These are phyloP conservation scores for Eucalyptus sp. DNA, from an alignment of 345 rosid species.

Conservation along the genomic window DNA sequence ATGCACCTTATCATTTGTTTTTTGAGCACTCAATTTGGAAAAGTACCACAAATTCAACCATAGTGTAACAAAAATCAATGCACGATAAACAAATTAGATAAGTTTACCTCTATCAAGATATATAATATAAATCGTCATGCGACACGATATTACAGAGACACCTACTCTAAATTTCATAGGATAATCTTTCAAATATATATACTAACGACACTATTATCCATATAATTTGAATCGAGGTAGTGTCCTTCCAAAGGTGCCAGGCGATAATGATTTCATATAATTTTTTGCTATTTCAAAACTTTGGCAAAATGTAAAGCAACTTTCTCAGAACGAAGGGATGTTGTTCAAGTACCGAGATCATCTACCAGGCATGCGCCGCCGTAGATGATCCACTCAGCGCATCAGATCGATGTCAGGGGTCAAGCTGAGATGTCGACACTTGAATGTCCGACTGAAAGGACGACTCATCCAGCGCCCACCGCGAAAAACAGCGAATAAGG, in stretches of 20 bases:
- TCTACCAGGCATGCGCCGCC: background rate
- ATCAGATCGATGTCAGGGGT: background rate
- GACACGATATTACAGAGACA: rapidly evolving
- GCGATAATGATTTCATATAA: background rate
- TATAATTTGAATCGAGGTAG: no score
- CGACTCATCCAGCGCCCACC: background rate
- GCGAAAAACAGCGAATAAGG: background rate
- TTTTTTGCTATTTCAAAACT: background rate
- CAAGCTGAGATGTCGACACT: background rate
- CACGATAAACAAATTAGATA: background rate
- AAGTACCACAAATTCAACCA: background rate
- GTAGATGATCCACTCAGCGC: background rate
- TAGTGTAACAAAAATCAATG: background rate
- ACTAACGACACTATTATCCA: background rate
- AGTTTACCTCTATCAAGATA: background rate
- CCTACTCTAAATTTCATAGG: rapidly evolving
- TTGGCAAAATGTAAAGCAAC: background rate
- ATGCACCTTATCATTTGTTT: background rate
- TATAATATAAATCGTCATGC: no score
- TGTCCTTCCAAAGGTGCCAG: background rate
- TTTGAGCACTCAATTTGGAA: background rate
- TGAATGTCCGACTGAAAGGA: background rate
- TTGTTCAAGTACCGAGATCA: background rate
- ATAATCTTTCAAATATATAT: background rate
- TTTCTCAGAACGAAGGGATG: background rate